A percentile compares a stretch with the other conserved stretches of the same genome.
These are phyloP conservation scores for Dioszegia aurantiaca DNA, from an alignment of 768 basidiomycete species.

Conservation along the genomic window DNA sequence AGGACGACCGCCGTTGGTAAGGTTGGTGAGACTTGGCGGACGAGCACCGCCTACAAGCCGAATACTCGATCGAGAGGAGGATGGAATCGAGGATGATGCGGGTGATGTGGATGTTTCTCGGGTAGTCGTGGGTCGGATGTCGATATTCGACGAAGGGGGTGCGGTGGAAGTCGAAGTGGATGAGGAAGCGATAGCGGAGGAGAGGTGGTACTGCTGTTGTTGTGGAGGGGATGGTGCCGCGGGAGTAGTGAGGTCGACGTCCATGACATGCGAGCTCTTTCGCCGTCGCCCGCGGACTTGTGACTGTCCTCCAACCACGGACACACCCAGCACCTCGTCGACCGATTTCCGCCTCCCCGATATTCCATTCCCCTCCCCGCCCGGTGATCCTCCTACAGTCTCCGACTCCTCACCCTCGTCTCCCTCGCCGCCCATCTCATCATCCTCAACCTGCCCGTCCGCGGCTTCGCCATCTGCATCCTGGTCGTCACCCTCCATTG, in stretches of 20 bases:
- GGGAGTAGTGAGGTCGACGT: not conserved
- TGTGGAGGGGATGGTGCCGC: not conserved
- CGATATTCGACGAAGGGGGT: not conserved
- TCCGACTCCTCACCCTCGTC: slow-evolving; percentile 16
- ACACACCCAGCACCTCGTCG: slow-evolving; percentile 7
- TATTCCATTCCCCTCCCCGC: slow-evolving; percentile 1
- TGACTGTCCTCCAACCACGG: not conserved
- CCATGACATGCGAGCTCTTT: slow-evolving; percentile 13
- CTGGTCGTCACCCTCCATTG: slow-evolving; percentile 9
- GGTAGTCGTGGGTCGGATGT: not conserved
- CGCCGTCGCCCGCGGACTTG: not conserved
- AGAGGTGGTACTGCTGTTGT: not conserved
- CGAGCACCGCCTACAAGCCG: slow-evolving; percentile 10
- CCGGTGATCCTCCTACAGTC: slow-evolving; percentile 9
- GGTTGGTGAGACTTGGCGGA: slow-evolving; percentile 18
- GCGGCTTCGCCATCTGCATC: slow-evolving; percentile 10
- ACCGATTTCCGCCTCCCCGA: slow-evolving; percentile 19
- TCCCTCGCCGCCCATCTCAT: not conserved
- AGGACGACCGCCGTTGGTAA: slow-evolving; percentile 1
- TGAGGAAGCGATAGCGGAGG: slow-evolving; percentile 12
- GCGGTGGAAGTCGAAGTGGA: slow-evolving; percentile 1
- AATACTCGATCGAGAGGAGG: slow-evolving; percentile 35
- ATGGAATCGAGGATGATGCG: slow-evolving; percentile 33
- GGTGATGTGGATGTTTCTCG: slow-evolving; percentile 19
- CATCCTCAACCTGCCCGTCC: slow-evolving; percentile 9